These are phyloP conservation scores for Yarrowia sp. DNA, from an alignment of 805 yeast genomes.

Conservation along the genomic window DNA sequence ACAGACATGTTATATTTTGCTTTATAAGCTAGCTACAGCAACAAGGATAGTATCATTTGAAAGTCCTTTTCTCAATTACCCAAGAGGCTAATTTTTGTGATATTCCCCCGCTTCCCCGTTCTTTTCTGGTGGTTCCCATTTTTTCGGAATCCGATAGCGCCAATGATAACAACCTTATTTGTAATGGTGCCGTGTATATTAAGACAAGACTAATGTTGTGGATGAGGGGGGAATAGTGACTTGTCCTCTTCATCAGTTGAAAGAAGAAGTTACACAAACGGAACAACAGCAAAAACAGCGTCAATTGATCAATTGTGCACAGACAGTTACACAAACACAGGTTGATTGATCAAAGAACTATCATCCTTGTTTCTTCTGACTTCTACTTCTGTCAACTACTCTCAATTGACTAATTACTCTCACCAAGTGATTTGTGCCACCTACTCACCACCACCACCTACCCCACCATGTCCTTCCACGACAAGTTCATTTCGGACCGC, in stretches of 20 bases:
- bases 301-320: not conserved
- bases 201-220: too few relatives aligned
- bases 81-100: not conserved
- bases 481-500: conserved; percentile 25
- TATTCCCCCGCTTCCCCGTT: not conserved
- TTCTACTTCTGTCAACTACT: too few relatives aligned
- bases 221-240: too few relatives aligned
- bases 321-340: not conserved
- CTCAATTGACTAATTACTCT: too few relatives aligned
- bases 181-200: conserved; percentile 13
- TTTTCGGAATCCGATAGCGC: conserved; percentile 14
- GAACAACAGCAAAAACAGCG: too few relatives aligned
- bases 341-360: too few relatives aligned
- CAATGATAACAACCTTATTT: conserved; percentile 28
- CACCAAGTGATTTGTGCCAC: too few relatives aligned
- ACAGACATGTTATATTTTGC: too few relatives aligned
- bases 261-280: too few relatives aligned
- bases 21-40: not conserved
- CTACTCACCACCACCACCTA: too few relatives aligned
- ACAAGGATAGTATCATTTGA: not conserved
- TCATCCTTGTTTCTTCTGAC: too few relatives aligned
- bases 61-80: not conserved
- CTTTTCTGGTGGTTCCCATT: not conserved
- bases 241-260: too few relatives aligned
- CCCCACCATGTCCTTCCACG: conserved; percentile 14